Percentiles rank a stretch among this genome's conserved stretches.
These are phyloP conservation scores for Termitomyces sp. DNA, from an alignment of 768 basidiomycete genomes.

Conservation along the genomic window DNA sequence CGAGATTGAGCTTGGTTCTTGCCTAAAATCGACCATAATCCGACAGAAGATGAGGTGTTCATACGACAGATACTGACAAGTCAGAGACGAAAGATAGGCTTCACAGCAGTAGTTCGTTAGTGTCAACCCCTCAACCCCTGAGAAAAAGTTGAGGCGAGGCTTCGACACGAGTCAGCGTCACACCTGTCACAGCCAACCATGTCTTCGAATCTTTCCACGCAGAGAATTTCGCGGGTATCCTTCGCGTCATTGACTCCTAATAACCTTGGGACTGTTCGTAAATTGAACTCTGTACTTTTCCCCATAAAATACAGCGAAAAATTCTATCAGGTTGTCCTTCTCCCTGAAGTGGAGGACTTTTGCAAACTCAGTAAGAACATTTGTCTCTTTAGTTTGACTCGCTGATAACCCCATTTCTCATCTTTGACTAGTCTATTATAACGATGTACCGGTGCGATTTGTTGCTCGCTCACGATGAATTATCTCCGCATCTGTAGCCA, in stretches of 20 bases:
- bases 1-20: not conserved
- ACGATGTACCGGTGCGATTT: conserved; percentile 68
- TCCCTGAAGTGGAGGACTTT: conserved; percentile 76
- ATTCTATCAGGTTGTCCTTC: conserved; percentile 78
- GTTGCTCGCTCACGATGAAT: conserved; percentile 5
- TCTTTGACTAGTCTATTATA: conserved; percentile 68
- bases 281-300: conserved; percentile 72
- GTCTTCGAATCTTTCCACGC: conserved; percentile 12
- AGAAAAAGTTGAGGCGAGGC: not conserved
- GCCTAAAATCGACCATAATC: not conserved
- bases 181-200: conserved; percentile 9
- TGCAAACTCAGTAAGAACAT: conserved; percentile 72
- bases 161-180: not conserved
- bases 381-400: not conserved
- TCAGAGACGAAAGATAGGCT: too few species aligned
- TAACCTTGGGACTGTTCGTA: conserved; percentile 77
- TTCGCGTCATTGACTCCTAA: conserved; percentile 74
- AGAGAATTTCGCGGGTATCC: conserved; percentile 41
- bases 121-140: too few species aligned
- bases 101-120: too few species aligned
- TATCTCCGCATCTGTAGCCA: conserved; percentile 11
- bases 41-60: not conserved
- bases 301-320: conserved; percentile 86
- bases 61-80: too few species aligned
- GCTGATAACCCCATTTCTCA: not conserved